Percentiles rank a stretch among this genome's conserved stretches.
Evolutionary conservation across 2,329 filamentous ascomycete species (phyloP).

Genomic region (Mollisia scopiformis): DNA sequence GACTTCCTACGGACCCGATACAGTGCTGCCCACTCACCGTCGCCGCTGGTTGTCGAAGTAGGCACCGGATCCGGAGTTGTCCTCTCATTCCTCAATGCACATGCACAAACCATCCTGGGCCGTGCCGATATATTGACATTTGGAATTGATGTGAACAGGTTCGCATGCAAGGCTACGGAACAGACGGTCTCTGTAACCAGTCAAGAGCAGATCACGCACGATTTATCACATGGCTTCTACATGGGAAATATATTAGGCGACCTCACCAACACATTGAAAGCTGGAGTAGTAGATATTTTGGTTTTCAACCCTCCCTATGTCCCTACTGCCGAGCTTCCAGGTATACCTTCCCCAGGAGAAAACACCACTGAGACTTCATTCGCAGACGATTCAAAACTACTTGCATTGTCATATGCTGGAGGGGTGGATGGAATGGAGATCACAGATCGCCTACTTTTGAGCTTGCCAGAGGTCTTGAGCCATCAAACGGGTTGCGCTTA

Average conservation of each 20-base stretch:
- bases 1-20: constrained; percentile 28
- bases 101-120: constrained; percentile 74
- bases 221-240: constrained; percentile 50
- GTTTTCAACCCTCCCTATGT: constrained; percentile 99
- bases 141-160: constrained; percentile 82
- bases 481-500: constrained; percentile 78
- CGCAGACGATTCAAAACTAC: constrained; percentile 79
- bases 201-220: constrained; percentile 40
- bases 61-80: constrained; percentile 93
- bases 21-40: constrained; percentile 35
- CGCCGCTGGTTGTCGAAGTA: constrained; percentile 77
- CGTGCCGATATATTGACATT: constrained; percentile 70
- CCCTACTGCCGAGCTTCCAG: constrained; percentile 76
- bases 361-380: constrained; percentile 49
- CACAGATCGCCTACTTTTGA: constrained; percentile 76
- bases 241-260: constrained; percentile 73
- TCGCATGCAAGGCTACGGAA: constrained; percentile 77
- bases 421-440: constrained; percentile 92
- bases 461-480: constrained; percentile 66
- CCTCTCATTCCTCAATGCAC: constrained; percentile 82
- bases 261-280: constrained; percentile 63
- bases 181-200: constrained; percentile 64
- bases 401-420: constrained; percentile 87
- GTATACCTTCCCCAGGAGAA: constrained; percentile 42
- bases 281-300: constrained; percentile 73